Percentiles rank a stretch among this genome's conserved stretches.
Evolutionary conservation across 1,139 yeast species (phyloP).

Genomic region (Blastobotrys petasosporus): DNA sequence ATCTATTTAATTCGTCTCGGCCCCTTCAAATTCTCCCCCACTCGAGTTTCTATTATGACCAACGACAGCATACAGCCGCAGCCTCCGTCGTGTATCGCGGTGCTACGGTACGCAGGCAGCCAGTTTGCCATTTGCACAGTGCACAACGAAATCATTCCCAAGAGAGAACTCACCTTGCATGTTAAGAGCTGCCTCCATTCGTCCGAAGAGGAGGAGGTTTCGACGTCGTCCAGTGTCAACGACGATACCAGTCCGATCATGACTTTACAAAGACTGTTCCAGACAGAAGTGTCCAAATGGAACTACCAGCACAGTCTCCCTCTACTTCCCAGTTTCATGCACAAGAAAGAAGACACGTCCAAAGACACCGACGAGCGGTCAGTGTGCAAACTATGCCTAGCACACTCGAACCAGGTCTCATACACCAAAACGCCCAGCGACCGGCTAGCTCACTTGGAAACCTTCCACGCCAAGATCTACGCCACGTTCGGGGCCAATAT

Average conservation of each 20-base stretch:
- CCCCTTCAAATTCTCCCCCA: too few species aligned
- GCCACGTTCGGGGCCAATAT: conserved; percentile 11
- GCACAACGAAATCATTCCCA: conserved; percentile 4
- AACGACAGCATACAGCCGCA: too few species aligned
- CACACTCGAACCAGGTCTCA: conserved; percentile 6
- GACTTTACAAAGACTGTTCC: conserved; percentile 10
- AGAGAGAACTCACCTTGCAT: conserved; percentile 2
- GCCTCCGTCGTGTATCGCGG: conserved; percentile 2
- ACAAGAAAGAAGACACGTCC: neutral
- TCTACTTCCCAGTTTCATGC: neutral
- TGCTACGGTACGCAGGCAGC: conserved; percentile 2
- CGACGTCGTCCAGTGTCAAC: neutral
- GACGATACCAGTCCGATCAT: conserved; percentile 9
- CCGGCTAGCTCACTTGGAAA: conserved; percentile 9
- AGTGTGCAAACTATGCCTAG: conserved; percentile 9
- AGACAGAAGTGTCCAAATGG: conserved; percentile 6
- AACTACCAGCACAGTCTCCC: neutral
- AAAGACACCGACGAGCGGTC: conserved; percentile 1
- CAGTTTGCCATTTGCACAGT: conserved; percentile 8
- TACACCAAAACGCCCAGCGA: conserved; percentile 4
- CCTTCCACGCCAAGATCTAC: conserved; percentile 7
- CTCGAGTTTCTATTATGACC: too few species aligned
- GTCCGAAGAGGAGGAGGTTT: too few species aligned
- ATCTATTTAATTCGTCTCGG: too few species aligned
- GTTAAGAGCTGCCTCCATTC: too few species aligned